phyloP scores from a whole-genome alignment of 108 stramenopile species.

The Asterionellopsis glacialis region DNA sequence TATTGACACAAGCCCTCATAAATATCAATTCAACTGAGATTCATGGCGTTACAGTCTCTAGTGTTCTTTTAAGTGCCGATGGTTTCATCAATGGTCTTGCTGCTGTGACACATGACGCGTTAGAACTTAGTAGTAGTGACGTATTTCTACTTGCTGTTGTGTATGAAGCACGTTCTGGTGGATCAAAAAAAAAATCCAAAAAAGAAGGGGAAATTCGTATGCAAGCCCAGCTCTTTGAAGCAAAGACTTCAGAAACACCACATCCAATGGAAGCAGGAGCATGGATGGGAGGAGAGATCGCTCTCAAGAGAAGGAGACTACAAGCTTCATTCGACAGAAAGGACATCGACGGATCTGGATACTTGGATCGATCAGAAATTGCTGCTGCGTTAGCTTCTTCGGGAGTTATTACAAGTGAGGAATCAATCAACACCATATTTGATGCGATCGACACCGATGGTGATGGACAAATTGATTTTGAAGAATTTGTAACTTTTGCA shows the following conservation, averaged over 20 bases:
- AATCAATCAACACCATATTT: constrained; percentile 31
- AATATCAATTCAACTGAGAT: constrained; percentile 70
- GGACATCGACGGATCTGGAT: constrained; percentile 68
- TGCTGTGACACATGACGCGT: constrained; percentile 85
- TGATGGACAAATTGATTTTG: constrained; percentile 71
- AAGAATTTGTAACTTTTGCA: constrained; percentile 75
- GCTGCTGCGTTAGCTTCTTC: constrained; percentile 42
- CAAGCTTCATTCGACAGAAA: constrained; percentile 72
- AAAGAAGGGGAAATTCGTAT: not conserved
- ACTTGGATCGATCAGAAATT: constrained; percentile 65
- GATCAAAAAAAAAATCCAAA: constrained; percentile 12
- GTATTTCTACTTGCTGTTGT: constrained; percentile 82
- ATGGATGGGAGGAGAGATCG: constrained; percentile 59
- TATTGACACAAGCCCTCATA: constrained; percentile 83
- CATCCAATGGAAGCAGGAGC: constrained; percentile 19
- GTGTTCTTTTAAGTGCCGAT: constrained; percentile 81
- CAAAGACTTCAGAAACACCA: constrained; percentile 12
- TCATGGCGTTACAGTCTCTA: constrained; percentile 84
- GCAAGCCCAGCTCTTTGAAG: not conserved
- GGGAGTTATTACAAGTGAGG: constrained; percentile 50
- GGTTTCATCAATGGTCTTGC: constrained; percentile 92
- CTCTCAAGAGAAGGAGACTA: constrained; percentile 40
- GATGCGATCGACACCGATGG: constrained; percentile 63
- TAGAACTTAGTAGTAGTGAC: constrained; percentile 87
- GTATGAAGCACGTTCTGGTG: constrained; percentile 74